phyloP scores from a whole-genome alignment of 2,329 filamentous ascomycete species.

The Fusarium buharicum region DNA sequence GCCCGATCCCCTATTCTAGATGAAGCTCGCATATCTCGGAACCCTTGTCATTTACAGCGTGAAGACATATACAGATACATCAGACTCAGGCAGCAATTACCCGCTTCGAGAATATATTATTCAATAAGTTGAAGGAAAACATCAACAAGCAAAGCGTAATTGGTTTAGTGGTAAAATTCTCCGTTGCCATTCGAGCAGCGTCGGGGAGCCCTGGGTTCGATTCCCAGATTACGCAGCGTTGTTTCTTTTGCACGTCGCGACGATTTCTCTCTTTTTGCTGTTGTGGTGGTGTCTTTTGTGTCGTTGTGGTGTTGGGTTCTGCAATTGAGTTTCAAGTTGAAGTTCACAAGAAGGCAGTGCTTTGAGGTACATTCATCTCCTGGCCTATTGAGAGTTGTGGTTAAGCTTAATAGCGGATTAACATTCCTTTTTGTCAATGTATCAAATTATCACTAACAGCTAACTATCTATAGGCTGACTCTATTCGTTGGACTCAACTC shows the following conservation, averaged over 20 bases:
- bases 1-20: background rate
- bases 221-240: constrained; percentile 30
- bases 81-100: background rate
- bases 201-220: constrained; percentile 33
- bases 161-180: constrained; percentile 28
- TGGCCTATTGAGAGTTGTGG: no score
- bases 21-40: constrained; percentile 3
- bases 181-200: constrained; percentile 21
- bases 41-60: constrained; percentile 7
- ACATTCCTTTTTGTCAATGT: background rate
- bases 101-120: background rate
- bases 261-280: background rate
- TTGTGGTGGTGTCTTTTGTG: background rate
- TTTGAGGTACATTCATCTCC: background rate
- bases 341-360: background rate
- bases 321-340: background rate
- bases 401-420: no score
- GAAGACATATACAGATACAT: background rate
- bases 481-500: background rate
- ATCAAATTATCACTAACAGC: background rate
- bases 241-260: background rate
- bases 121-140: rapidly evolving
- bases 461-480: background rate
- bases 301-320: background rate
- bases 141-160: constrained; percentile 4